Base-by-base conservation (phyloP, 1,284 basidiomycete species). In the Coriolopsis trogii region DNA sequence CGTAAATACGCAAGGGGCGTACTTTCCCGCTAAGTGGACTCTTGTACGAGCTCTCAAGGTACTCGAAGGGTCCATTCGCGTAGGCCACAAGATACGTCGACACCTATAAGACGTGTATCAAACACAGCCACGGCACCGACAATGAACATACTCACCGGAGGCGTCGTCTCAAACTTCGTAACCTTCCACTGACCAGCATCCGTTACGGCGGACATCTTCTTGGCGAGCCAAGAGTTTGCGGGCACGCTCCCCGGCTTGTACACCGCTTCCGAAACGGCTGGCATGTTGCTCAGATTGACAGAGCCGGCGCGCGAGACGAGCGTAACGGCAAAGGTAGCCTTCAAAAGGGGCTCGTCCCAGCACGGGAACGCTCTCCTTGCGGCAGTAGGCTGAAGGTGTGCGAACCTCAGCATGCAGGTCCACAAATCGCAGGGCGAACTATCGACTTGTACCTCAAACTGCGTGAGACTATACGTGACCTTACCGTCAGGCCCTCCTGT, bases 291-390 rank as follows among this genome's bases (percentile, higher is more conserved):
- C 55, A 95, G 71, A 66, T 82, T 89, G 63, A 87, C 83, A 0
- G 88, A 90, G 63, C 84, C 78, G n/a, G 74, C 76, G 55, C 87
- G 86, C 28, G 93, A 93, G 60, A 99, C 83, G 78, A 98, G 79
- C 13, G 88, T 89, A 62, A 98, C 76, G 51, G 78, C 67, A 70
- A 91, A 97, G 3, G 87, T 94, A 6, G 95, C 90, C 71, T 98
- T 98, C 65, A 97, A 79, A 20, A 85, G 79, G 21, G 96, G 96
- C 69, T 98, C 95, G 68, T 98, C 96, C 91, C 92, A 98, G 70
- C 83, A 89, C 24, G 92, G 92, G 70, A 93, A 91, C 9, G 88
- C 87, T 45, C 84, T 78, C 52, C 95, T 79, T 4, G 94, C 94
- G 51, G 87, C 85, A 23, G 93, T 97, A 16, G 95, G 87, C 85